Evolutionary conservation across 2,329 filamentous ascomycete genomes (phyloP), one percentile per base, ranked within the genome.

Genomic region (Alternaria novae-zelandiae): DNA sequence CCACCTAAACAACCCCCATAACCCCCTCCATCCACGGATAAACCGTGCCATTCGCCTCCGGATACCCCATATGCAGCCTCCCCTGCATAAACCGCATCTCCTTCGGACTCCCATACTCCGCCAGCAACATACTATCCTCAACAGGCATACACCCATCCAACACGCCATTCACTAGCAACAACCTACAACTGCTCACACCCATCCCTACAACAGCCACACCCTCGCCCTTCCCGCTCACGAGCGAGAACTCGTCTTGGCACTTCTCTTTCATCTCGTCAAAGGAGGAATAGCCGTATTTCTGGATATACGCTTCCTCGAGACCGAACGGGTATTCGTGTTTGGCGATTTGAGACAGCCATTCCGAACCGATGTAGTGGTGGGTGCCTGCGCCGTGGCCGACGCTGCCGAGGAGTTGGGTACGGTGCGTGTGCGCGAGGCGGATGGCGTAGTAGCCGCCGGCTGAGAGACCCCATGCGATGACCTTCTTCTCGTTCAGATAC

Each of bases 101-200:
- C 78, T 88, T 88, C 8, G 84, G 82, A 4, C 78, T 74, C 8
- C 86, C 86, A 70, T 85, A 83, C 64, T 84, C 81, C 10, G 87
- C 73, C 23, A 85, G 80, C 58, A 88, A 71, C 70, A 86, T 83
- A 59, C 85, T 84, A 73, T 88, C 87, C 71, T 88, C 87, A 25
- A 88, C 83, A 0, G 87, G 87, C 78, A 89, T 88, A 65, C 88
- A 87, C 73, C 87, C 86, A 72, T 89, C 87, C 28, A 85, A 77
- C 20, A 83, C 82, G 0, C 87, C 84, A 71, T 89, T 88, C 7
- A 89, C 83, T 9, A 88, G 74, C 58, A 89, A 73, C 56, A 88
- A 68, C 56, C 82, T 81, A 32, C 82, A 80, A 58, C 84, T 86
- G 41, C 76, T 73, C 28, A 81, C 77, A 51, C 82, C 83, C 20